Evolutionary conservation across 306 rosid species (phyloP), one percentile per base, ranked within the genome.

Genomic region (Abrus precatorius): DNA sequence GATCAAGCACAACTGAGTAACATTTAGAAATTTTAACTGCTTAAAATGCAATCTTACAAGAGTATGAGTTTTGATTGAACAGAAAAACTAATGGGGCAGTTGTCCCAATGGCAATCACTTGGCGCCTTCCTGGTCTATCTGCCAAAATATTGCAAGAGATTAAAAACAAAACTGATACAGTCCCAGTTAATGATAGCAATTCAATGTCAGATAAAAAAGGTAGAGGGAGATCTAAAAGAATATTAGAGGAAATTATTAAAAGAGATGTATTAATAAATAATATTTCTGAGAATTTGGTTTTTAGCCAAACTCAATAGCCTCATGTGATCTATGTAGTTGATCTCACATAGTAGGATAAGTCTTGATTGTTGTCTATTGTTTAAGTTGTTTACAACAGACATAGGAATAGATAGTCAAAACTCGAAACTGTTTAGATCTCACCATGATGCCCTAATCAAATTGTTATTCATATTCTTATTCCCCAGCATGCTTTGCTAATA

Each of bases 81-180:
- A 93, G 87, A 86, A 90, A 85, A 81, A 88, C 83, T 87, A 83
- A 85, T 54, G 97, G 86, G 64, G 85, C 83, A 59, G 85, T 64
- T n/a, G 91, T 52, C 56, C 93, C 89, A 62, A 89, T 85, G 40
- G 97, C 86, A 48, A 93, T 83, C 66, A 83, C 79, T 57, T 90
- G 91, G 78, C 97, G 99, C 87, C 98, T 93, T 87, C 97, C 87
- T 6, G 88, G 69, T 73, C 84, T 89, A 85, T 90, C 99, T 96
- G 97, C 83, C 90, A 72, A 76, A 57, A 63, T 80, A 52, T 34
- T n/a, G 52, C 73, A 83, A 70, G 62, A 6, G 14, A 73, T 71
- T 63, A 27, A 43, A 48, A 53, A 3, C 32, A 52, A 52, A 61
- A 20, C 14, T 3, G 20, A 68, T 66, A 43, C 1, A 11, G 9